Evolutionary conservation across 2,329 filamentous ascomycete species (phyloP).

Genomic region (Ascochyta clinopodiicola): DNA sequence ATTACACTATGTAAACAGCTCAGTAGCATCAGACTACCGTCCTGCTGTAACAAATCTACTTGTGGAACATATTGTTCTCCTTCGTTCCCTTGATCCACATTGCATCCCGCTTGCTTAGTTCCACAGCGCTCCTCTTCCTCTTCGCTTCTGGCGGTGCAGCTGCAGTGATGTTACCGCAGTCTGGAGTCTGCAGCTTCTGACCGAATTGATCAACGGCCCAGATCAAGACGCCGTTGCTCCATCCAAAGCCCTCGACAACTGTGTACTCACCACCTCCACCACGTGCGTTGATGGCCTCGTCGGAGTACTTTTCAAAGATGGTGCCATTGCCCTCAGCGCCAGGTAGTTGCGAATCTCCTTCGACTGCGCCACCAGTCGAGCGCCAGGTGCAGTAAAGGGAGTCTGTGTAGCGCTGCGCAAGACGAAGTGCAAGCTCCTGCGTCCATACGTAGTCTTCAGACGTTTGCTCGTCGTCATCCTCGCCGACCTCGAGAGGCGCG

Average conservation of each 20-base stretch:
- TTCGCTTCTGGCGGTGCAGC: slow-evolving; percentile 27
- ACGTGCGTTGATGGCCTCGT: slow-evolving; percentile 65
- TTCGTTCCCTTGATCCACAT: slow-evolving; percentile 41
- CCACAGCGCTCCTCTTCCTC: slow-evolving; percentile 42
- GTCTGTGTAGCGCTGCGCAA: slow-evolving; percentile 71
- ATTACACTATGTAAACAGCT: neutral
- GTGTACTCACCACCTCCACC: slow-evolving; percentile 72
- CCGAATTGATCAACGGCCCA: slow-evolving; percentile 70
- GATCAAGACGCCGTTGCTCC: slow-evolving; percentile 73
- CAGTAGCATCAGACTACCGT: neutral
- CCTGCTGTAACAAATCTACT: neutral
- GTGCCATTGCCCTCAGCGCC: slow-evolving; percentile 61
- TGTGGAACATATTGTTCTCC: slow-evolving; percentile 13
- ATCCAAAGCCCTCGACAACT: slow-evolving; percentile 74
- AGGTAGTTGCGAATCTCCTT: slow-evolving; percentile 30
- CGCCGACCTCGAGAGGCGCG: slow-evolving; percentile 63
- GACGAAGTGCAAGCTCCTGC: slow-evolving; percentile 62
- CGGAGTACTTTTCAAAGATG: slow-evolving; percentile 75
- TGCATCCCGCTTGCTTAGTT: slow-evolving; percentile 39
- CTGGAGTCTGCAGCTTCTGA: slow-evolving; percentile 60
- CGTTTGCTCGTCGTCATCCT: slow-evolving; percentile 54
- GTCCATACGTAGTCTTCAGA: slow-evolving; percentile 57
- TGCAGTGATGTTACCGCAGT: slow-evolving; percentile 49
- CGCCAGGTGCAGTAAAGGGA: slow-evolving; percentile 74
- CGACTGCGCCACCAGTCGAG: slow-evolving; percentile 68